Base-by-base conservation (phyloP, 2,329 filamentous ascomycete species). In the Zymoseptoria passerinii region DNA sequence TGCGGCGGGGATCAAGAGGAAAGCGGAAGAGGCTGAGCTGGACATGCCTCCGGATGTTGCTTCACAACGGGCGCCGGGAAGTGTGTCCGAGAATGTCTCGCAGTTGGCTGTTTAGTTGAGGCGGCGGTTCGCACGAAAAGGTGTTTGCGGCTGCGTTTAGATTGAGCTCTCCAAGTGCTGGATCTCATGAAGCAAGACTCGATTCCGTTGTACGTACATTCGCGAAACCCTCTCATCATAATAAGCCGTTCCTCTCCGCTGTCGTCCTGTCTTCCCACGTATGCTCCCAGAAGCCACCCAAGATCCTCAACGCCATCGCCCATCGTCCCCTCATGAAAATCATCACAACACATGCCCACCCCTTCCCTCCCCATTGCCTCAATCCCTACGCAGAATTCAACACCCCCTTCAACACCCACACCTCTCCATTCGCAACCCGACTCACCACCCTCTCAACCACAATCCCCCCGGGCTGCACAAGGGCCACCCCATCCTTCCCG, bases 351-450 rank as follows among this genome's bases (percentile, higher is more conserved):
- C n/a, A 9, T 13, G 19, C 19, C 40, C 13, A 27, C 16, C n/a
- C 10, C 49, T 50, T 18, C 16, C 49, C 4, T 27, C 49, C 49
- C 49, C 49, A 50, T 48, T 18, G 2, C 13, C 40, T 18, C 18
- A 20, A 9, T 18, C 3, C 23, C 56, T 54, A 58, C 48, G 64
- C 64, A 64, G 82, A 83, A 59, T 83, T 83, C 59, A 87, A 68
- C 23, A 86, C 82, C 4, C 78, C 80, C 64, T 83, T 83, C 60
- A 89, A 70, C 44, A 92, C 81, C 90, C 90, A 95, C 65, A 97
- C 81, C 74, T 97, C 89, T 3, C 94, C 94, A 71, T 97, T 99
- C 3, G 84, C 82, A 18, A 95, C 92, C 60, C 84, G 82, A 65
- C 86, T 87, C 1, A 86, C 87, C 54, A 95, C 79, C 58, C 79